These are phyloP conservation scores for Sugiyamaella sp. DNA, from an alignment of 1,139 yeast species.

Conservation along the genomic window DNA sequence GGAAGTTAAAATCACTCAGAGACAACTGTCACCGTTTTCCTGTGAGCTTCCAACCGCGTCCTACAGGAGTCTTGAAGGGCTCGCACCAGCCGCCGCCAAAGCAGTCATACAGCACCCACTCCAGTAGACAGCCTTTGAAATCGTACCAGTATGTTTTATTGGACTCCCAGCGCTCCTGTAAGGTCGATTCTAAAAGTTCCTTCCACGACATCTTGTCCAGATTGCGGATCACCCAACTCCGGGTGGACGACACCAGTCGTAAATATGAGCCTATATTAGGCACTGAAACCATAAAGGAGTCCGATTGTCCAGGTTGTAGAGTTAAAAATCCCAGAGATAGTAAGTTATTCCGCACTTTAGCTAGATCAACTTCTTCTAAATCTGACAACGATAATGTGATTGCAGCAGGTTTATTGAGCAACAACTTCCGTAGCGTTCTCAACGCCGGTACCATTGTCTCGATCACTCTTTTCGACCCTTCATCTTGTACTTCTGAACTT, in stretches of 20 bases:
- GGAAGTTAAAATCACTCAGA: too few species aligned
- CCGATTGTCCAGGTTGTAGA: slow-evolving; percentile 52
- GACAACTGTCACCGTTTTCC: slow-evolving; percentile 37
- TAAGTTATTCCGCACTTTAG: slow-evolving; percentile 36
- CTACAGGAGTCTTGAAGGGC: slow-evolving; percentile 69
- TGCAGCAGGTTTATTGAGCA: slow-evolving; percentile 36
- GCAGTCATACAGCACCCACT: slow-evolving; percentile 67
- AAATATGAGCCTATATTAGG: slow-evolving; percentile 66
- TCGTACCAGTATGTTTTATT: slow-evolving; percentile 56
- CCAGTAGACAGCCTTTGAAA: slow-evolving; percentile 59
- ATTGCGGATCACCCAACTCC: slow-evolving; percentile 54
- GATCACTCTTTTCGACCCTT: background rate
- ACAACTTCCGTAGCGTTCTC: slow-evolving; percentile 35
- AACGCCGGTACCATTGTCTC: slow-evolving; percentile 20
- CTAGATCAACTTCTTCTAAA: slow-evolving; percentile 28
- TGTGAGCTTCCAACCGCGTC: slow-evolving; percentile 69
- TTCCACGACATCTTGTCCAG: slow-evolving; percentile 51
- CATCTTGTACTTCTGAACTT: background rate
- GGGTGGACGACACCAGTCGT: slow-evolving; percentile 51
- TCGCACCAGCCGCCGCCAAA: slow-evolving; percentile 72
- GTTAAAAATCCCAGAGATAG: slow-evolving; percentile 60
- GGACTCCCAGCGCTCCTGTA: slow-evolving; percentile 53
- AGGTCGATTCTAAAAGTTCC: slow-evolving; percentile 56
- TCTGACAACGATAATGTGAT: slow-evolving; percentile 45
- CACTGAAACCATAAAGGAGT: slow-evolving; percentile 54